A percentile compares a stretch with the other conserved stretches of the same genome.
Evolutionary conservation across 257 asterid genomes (phyloP).

Genomic region (Scutellaria minor): DNA sequence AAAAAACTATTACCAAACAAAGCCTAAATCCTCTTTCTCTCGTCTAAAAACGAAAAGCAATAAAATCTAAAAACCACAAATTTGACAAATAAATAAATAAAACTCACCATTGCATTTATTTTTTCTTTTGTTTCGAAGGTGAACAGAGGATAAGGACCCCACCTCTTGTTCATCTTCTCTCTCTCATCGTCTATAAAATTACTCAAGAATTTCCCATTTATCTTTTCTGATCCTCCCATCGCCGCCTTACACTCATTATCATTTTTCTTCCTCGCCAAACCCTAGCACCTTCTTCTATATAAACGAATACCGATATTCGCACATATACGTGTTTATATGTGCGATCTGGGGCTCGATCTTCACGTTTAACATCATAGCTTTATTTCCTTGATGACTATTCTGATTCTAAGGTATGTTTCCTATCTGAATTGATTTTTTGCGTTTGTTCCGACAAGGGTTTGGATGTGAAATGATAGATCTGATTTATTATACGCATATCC

Average conservation of each 20-base stretch:
- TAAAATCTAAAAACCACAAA: too few species aligned
- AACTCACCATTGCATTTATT: background rate
- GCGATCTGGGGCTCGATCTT: conserved; percentile 18
- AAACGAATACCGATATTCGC: conserved; percentile 1
- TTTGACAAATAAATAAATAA: too few species aligned
- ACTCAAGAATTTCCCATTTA: conserved; percentile 2
- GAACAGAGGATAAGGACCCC: conserved; percentile 42
- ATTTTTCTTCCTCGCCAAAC: conserved; percentile 32
- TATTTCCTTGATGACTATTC: background rate
- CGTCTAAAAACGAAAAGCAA: background rate
- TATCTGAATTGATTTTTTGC: background rate
- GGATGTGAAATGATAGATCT: conserved; percentile 6
- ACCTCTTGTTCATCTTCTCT: conserved; percentile 43
- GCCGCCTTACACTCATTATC: conserved; percentile 44
- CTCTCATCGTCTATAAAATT: conserved; percentile 3
- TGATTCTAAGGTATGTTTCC: conserved; percentile 30
- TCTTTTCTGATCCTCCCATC: conserved; percentile 31
- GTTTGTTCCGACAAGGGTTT: background rate
- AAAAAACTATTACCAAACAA: background rate
- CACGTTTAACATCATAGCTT: conserved; percentile 6
- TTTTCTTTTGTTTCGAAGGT: conserved; percentile 24
- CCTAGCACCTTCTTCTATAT: conserved; percentile 33
- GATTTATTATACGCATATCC: conserved; percentile 5
- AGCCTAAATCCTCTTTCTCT: background rate
- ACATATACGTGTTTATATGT: conserved; percentile 12